phyloP scores from a whole-genome alignment of 176 grass and related monocot genomes.

The Oryza nivara region DNA sequence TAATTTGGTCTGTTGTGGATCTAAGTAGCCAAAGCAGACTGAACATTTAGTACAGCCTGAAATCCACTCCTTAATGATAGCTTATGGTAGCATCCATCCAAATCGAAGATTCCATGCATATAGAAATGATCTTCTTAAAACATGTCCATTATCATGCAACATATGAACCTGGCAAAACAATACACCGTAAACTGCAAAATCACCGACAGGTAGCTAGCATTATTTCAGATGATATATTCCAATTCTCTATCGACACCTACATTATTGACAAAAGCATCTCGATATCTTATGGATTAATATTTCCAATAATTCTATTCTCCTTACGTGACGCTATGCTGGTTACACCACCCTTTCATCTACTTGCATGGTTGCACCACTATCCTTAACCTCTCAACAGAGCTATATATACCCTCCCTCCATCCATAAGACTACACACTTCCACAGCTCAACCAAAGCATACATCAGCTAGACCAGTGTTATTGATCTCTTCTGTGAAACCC shows the following conservation, averaged over 20 bases:
- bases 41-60: constrained; percentile 4
- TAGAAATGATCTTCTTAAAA: constrained; percentile 24
- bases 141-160: constrained; percentile 10
- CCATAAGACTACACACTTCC: constrained; percentile 51
- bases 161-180: constrained; percentile 30
- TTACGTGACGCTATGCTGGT: constrained; percentile 39
- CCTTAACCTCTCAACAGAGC: constrained; percentile 30
- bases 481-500: constrained; percentile 24
- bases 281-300: constrained; percentile 40
- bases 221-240: constrained; percentile 48
- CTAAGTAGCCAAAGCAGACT: neutral
- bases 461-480: constrained; percentile 4
- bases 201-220: constrained; percentile 24
- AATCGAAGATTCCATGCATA: neutral
- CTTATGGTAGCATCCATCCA: constrained; percentile 8
- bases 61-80: constrained; percentile 10
- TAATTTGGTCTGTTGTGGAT: constrained; percentile 22
- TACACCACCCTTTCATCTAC: constrained; percentile 46
- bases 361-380: constrained; percentile 59
- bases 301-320: constrained; percentile 55
- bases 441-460: constrained; percentile 26
- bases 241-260: constrained; percentile 57
- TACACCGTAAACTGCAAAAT: constrained; percentile 34
- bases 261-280: constrained; percentile 79
- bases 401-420: constrained; percentile 54